Base-by-base conservation (phyloP, 1,284 basidiomycete genomes). In the Schizophyllum amplum region DNA sequence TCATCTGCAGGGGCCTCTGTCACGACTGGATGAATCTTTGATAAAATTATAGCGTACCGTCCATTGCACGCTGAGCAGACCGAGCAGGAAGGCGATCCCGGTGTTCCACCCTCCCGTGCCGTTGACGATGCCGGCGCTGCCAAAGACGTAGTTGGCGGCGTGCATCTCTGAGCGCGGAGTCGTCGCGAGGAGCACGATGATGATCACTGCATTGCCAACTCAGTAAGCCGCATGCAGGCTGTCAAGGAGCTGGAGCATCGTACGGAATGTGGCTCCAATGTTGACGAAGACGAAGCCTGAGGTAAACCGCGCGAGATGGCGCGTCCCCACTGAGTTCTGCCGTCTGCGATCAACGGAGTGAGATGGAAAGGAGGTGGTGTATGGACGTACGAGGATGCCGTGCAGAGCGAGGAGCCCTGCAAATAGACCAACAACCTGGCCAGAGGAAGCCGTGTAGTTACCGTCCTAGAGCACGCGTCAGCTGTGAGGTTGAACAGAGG, bases 1-100 rank as follows among this genome's bases (percentile, higher is more conserved):
- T 54, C 27, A 59, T 75, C 71, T 73, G 72, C 33, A 42, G 33
- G 33, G 33, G 33, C 33, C 13, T 9, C 13, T 17, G 33, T 17
- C 2, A 42, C 11, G 17, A 17, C 13, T 42, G 17, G 17, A 42
- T 42, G 17, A 17, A 42, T 17, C 11, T 42, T 42, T 13, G 11
- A 9, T 9, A 3, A 9, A 42, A 4, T 17, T 9, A 2, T 9
- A 13, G 17, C 84, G 60, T 68, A 90, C 87, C 58, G 90, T 92
- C 91, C 90, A 96, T 70, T 96, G 91, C 9, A 97, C 94, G 60
- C 88, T 91, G 56, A 95, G 75, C 56, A 97, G 72, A 24, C 94
- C 94, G 61, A 97, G 87, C 54, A 95, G 72, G 75, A 96, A 95
- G 1, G 92, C 86, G 54, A 96, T 72, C 0, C 92, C 93, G 33